These are phyloP conservation scores for Danielozyma ontarioensis DNA, from an alignment of 805 yeast species.

Conservation along the genomic window DNA sequence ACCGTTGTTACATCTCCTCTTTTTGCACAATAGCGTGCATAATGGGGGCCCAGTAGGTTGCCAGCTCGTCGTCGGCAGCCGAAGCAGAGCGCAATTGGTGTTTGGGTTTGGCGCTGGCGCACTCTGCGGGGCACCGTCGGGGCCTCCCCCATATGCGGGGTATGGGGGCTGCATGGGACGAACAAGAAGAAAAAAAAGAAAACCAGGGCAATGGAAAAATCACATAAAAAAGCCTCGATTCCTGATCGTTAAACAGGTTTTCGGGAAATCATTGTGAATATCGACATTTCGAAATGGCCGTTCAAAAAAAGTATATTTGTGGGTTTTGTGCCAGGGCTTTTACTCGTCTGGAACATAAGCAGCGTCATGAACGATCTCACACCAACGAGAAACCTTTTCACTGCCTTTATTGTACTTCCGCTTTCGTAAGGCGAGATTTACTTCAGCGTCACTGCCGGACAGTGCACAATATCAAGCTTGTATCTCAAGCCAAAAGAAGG, in stretches of 20 bases:
- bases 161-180: neutral
- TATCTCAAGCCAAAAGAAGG: constrained; percentile 1
- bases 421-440: constrained; percentile 74
- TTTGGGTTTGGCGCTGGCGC: too few relatives aligned
- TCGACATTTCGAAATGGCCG: constrained; percentile 26
- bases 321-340: constrained; percentile 76
- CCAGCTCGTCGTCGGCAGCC: too few relatives aligned
- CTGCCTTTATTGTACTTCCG: constrained; percentile 62
- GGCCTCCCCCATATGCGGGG: neutral
- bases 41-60: too few relatives aligned
- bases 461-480: constrained; percentile 47
- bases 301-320: constrained; percentile 68
- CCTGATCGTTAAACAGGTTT: too few relatives aligned
- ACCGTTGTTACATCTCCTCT: too few relatives aligned
- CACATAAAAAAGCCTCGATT: neutral
- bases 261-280: neutral
- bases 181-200: too few relatives aligned
- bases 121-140: neutral
- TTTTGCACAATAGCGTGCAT: too few relatives aligned
- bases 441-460: constrained; percentile 75
- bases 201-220: too few relatives aligned
- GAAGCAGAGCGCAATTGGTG: too few relatives aligned
- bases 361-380: constrained; percentile 75
- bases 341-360: constrained; percentile 73
- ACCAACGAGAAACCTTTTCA: constrained; percentile 78